Base-by-base conservation (phyloP, 345 rosid genomes). In the Salix viminalis region DNA sequence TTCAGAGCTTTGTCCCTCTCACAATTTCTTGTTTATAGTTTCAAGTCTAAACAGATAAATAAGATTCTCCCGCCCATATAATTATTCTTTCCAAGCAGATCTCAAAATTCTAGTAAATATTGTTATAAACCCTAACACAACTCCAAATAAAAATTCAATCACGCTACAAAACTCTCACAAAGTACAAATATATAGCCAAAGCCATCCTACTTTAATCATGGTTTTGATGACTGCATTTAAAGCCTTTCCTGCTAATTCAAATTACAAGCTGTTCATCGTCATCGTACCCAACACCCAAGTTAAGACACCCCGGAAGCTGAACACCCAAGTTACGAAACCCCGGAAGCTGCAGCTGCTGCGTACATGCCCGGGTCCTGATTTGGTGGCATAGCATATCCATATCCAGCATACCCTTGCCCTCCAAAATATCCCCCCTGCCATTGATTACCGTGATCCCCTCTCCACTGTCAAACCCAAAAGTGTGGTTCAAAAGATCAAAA, bases 391-490 rank as follows among this genome's bases (percentile, higher is more conserved):
- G 86, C 85, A 70, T 92, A 86, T 60, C 94, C 91, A 72, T 89
- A 86, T 56, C 88, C 89, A 62, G 87, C 83, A 66, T 89, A 91
- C 64, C 87, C 89, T 70, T 89, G 91, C 73, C 91, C 94, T 75
- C 93, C 87, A 34, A 86, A 78, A 80, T 92, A 85, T 76, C 82
- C 88, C 42, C 97, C 97, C 26, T 89, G 89, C 97, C 97, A 91
- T 67, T 91, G 96, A 81, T 77, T 89, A 60, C 85, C 71, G 30
- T 82, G 79, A 79, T 92, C 93, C 62, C 85, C 88, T 86, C 97
- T 84, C 94, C 97, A 88, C 98, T 94, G 94, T 26, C 73, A 77
- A 76, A 70, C 28, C 44, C 67, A 60, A 6, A 32, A 70, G 64
- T 26, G 28, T 21, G 50, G 52, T 32, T 24, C 60, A 46, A 26